Base-by-base conservation (phyloP, 768 basidiomycete genomes). In the Pleurotus platypus region DNA sequence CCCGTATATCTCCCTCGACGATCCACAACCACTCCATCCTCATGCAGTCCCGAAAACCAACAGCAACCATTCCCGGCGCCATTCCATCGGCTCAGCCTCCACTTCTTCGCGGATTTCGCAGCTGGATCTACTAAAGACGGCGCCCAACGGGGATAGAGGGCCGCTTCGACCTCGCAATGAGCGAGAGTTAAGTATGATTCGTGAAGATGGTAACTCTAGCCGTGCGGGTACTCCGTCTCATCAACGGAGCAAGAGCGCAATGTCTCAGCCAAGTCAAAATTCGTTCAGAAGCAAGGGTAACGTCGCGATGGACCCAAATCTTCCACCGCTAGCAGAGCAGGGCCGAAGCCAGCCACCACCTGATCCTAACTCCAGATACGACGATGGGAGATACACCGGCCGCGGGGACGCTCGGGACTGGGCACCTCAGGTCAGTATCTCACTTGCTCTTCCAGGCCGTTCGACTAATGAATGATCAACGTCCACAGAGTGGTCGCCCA, bases 81-180 rank as follows among this genome's bases (percentile, higher is more conserved):
- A 60, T 20, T 69, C 69, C 0, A 57, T 64, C 22, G 69, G 68
- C 22, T 54, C 63, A 7, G 56, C 50, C 13, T 66, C 66, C 6
- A 57, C 58, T 5, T 74, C 73, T 5, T 73, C 72, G 1, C 66
- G 66, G 27, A 62, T 74, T 8, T 75, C 75, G 6, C 70, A 74
- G 60, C 66, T 73, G 50, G 72, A 69, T 30, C 61, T 76, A 13
- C 37, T 53, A 4, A 53, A 53, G 6, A 30, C 15, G 4, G 51
- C 13, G 9, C 22, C 51, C 12, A 40, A 22, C 0, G 51, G 38
- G 1, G 42, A 43, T 43, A 43, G 42, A 16, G 15, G 38, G 46
- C n/a, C 22, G 18, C 46, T 48, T 15, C 46, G 46, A 15, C 46
- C 46, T 40, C 51, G 38, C 13, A 35, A 35, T 8, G 22, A 53